Conservation (phyloP, 2,329 filamentous ascomycete species). For the Coleophoma eucalyptorum region DNA sequence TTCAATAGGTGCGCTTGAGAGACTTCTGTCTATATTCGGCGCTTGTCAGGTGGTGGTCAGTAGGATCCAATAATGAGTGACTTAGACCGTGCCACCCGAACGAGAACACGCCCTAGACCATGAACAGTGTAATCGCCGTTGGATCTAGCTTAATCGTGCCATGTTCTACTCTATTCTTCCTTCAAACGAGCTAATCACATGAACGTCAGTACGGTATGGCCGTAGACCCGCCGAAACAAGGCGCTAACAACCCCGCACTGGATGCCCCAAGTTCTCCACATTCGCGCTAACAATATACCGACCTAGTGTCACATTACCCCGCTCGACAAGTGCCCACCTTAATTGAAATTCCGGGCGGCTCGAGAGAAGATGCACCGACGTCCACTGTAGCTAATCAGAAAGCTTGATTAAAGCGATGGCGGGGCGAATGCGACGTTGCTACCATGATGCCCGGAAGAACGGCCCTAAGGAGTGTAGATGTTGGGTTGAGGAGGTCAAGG, state of each 20-base stretch:
- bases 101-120: conserved; percentile 5
- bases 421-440: neutral
- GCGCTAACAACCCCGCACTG: conserved; percentile 10
- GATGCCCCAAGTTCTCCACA: conserved; percentile 9
- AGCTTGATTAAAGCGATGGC: conserved; percentile 2
- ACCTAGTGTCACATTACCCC: neutral
- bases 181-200: conserved; percentile 8
- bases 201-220: conserved; percentile 3
- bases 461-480: conserved; percentile 1
- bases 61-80: neutral
- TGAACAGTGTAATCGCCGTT: conserved; percentile 5
- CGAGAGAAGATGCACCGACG: conserved; percentile 5
- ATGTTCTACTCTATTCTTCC: conserved; percentile 3
- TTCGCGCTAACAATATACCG: conserved; percentile 5
- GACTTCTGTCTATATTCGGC: neutral
- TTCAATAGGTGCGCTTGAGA: conserved; percentile 6
- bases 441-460: conserved; percentile 5
- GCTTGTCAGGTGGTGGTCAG: no score
- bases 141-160: conserved; percentile 6
- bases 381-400: conserved; percentile 3
- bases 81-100: conserved; percentile 5
- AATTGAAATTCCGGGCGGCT: neutral
- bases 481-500: conserved; percentile 2
- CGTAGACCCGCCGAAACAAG: conserved; percentile 8
- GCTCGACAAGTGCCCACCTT: no score